Percentiles rank a stretch among this genome's conserved stretches.
Conservation (phyloP, 805 yeast species). For the Kuraishia molischiana region DNA sequence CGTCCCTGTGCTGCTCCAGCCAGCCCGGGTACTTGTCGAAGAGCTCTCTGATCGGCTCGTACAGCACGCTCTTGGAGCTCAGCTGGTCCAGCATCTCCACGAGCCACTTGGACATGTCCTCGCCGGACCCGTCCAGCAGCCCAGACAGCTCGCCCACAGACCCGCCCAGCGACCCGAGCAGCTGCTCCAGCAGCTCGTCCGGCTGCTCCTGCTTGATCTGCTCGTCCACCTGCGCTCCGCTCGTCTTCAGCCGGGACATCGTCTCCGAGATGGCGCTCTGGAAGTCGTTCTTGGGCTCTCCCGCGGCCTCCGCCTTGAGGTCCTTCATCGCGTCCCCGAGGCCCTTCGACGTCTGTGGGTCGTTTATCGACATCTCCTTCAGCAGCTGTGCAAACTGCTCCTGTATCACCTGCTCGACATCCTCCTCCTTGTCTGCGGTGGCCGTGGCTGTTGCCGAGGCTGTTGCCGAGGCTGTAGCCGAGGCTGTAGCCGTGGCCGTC, state of each 20-base stretch:
- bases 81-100: constrained; percentile 73
- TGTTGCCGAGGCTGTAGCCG: not conserved
- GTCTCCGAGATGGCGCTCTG: constrained; percentile 75
- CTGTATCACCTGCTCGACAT: constrained; percentile 9
- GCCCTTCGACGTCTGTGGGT: constrained; percentile 33
- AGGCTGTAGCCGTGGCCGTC: not conserved
- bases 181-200: constrained; percentile 47
- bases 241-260: constrained; percentile 66
- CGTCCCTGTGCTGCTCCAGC: constrained; percentile 42
- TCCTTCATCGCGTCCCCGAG: constrained; percentile 44
- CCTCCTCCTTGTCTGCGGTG: constrained; percentile 5
- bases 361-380: constrained; percentile 13
- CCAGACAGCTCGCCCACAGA: constrained; percentile 32
- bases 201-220: constrained; percentile 28
- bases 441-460: not conserved
- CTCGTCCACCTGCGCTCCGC: constrained; percentile 63
- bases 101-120: constrained; percentile 42
- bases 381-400: constrained; percentile 14
- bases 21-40: constrained; percentile 64
- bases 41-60: constrained; percentile 81
- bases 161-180: constrained; percentile 53
- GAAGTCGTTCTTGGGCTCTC: constrained; percentile 31
- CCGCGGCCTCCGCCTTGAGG: constrained; percentile 18
- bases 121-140: constrained; percentile 17
- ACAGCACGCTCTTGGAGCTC: constrained; percentile 75